A percentile compares a stretch with the other conserved stretches of the same genome.
Evolutionary conservation across 1,284 basidiomycete species (phyloP).

Genomic region (Boletus nobilissimus): DNA sequence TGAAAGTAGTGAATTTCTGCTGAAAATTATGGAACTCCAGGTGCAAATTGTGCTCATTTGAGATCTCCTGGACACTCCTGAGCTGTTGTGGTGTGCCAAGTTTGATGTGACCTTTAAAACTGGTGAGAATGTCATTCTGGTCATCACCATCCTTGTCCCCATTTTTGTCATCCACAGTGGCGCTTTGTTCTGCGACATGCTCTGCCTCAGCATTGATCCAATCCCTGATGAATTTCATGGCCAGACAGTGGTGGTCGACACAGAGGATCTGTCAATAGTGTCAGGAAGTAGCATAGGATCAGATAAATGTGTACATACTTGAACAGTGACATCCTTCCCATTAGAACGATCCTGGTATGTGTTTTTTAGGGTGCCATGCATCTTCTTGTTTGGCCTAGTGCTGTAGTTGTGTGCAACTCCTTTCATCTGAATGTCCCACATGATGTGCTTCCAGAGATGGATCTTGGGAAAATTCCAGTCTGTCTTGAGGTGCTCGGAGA

Average conservation of each 20-base stretch:
- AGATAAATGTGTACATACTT: neutral
- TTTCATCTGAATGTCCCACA: conserved; percentile 46
- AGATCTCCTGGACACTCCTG: neutral
- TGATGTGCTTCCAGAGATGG: neutral
- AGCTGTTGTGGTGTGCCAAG: neutral
- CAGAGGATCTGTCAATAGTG: neutral
- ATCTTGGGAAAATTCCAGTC: neutral
- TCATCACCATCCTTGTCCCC: neutral
- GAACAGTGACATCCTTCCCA: conserved; percentile 42
- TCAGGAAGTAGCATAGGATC: neutral
- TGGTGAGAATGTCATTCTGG: neutral
- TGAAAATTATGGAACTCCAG: neutral
- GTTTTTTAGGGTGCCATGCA: conserved; percentile 38
- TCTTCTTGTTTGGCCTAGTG: conserved; percentile 48
- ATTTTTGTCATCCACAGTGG: neutral
- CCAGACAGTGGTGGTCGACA: neutral
- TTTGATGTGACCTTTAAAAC: neutral
- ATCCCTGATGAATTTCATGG: neutral
- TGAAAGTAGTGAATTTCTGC: neutral
- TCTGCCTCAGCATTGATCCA: neutral
- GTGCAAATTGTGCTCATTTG: too few relatives aligned
- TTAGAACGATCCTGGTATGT: neutral
- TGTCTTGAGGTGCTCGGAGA: neutral
- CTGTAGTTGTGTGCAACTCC: conserved; percentile 47
- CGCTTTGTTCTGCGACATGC: neutral